Conservation (phyloP, 495 filamentous ascomycete species). For the Penicillium manginii region DNA sequence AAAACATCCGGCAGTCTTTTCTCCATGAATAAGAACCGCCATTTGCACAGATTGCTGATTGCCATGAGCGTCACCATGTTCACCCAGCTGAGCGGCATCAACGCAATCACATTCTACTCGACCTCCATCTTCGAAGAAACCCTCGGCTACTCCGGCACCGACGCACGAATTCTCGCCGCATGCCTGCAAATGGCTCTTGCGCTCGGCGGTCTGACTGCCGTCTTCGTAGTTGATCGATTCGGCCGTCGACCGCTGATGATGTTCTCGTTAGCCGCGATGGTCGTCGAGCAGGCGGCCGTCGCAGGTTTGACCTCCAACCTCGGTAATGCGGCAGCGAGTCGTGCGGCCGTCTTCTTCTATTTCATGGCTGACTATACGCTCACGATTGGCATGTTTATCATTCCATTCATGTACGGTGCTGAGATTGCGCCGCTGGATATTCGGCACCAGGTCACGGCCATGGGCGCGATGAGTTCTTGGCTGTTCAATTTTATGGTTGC, state of each 20-base stretch:
- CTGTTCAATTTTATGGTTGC: conserved; percentile 49
- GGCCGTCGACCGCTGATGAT: conserved; percentile 56
- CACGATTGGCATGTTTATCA: conserved; percentile 65
- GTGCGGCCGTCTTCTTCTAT: conserved; percentile 48
- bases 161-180: conserved; percentile 21
- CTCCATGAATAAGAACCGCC: conserved; percentile 31
- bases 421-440: conserved; percentile 67
- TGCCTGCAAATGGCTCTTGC: conserved; percentile 25
- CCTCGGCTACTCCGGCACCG: conserved; percentile 17
- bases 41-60: conserved; percentile 23
- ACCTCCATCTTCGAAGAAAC: conserved; percentile 23
- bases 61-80: conserved; percentile 20
- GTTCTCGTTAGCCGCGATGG: conserved; percentile 61
- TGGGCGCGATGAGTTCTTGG: conserved; percentile 48
- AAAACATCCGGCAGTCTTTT: conserved; percentile 18
- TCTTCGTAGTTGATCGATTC: conserved; percentile 24
- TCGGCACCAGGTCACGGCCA: conserved; percentile 63
- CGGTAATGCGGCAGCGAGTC: conserved; percentile 28
- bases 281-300: conserved; percentile 59
- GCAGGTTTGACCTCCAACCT: conserved; percentile 39
- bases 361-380: conserved; percentile 68
- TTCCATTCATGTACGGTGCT: conserved; percentile 65
- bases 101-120: conserved; percentile 28
- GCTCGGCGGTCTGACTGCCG: conserved; percentile 18
- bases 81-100: conserved; percentile 29